Evolutionary conservation across 164 flowering plant species (phyloP), one percentile per base, ranked within the genome.

Genomic region (Tetracentron sinense): DNA sequence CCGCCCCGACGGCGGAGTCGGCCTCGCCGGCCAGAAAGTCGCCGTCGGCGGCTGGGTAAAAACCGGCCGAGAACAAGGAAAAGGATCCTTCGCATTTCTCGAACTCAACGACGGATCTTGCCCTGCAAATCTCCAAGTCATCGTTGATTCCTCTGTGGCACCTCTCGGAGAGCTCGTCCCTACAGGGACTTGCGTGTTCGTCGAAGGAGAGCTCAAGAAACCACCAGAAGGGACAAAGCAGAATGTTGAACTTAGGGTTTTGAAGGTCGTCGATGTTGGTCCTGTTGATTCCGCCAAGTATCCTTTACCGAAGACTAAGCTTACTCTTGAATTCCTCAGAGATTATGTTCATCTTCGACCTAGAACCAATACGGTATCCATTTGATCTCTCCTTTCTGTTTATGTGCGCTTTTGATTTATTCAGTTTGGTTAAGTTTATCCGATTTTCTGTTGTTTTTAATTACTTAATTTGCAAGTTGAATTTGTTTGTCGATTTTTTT

Each of bases 81-180:
- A 81, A 56, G 98, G 94, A 8, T 33, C 81, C 0, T 85, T 93
- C 38, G 97, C 96, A 0, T 93, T 93, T 60, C 70, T 93, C 19
- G 97, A 93, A 68, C 54, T 93, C 35, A 90, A 85, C 71, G 98
- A 93, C 60, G 98, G 98, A 0, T 83, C 98, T 21, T 88, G 92
- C 61, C 87, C 90, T 0, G 85, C 75, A 6, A 90, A 90, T 54
- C 77, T 93, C 29, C 97, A 93, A 74, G 96, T 87, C 16, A 85
- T 93, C 6, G 92, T 93, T 25, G 85, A 85, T 19, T 66, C 83
- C 6, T 60, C 71, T 0, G 81, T 84, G 3, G 68, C 67, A 17
- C 76, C 78, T 42, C 76, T 90, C 4, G 63, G 74, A 22, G 73
- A 75, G 68, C 79, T 90, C 7, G 88, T 87, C 6, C 71, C 76